phyloP scores from a whole-genome alignment of 2,329 filamentous ascomycete genomes.

The Ophiocordyceps unilateralis region DNA sequence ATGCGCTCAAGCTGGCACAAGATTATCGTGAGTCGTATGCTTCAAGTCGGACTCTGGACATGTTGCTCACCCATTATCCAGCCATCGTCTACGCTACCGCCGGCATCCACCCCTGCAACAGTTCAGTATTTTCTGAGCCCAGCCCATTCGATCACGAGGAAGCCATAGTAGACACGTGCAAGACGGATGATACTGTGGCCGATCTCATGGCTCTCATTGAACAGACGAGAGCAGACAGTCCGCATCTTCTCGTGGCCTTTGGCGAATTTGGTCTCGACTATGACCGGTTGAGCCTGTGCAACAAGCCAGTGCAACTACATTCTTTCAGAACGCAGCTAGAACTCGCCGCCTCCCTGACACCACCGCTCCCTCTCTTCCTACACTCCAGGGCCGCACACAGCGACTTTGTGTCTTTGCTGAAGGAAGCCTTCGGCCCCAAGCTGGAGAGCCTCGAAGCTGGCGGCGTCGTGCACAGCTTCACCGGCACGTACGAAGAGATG shows the following conservation, averaged over 20 bases:
- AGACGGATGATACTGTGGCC: constrained; percentile 31
- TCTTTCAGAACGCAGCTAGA: constrained; percentile 74
- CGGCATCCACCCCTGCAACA: constrained; percentile 85
- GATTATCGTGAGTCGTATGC: constrained; percentile 46
- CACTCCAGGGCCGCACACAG: constrained; percentile 76
- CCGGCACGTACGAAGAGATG: constrained; percentile 76
- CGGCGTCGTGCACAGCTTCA: constrained; percentile 90
- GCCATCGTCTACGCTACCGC: constrained; percentile 77
- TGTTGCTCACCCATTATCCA: neutral
- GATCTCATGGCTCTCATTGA: constrained; percentile 49
- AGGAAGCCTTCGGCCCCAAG: constrained; percentile 33
- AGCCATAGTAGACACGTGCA: constrained; percentile 23
- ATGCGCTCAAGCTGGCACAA: constrained; percentile 56
- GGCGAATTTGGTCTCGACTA: constrained; percentile 96
- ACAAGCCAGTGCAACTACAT: constrained; percentile 62
- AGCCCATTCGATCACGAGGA: constrained; percentile 30
- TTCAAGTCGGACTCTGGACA: neutral
- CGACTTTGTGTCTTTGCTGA: constrained; percentile 65
- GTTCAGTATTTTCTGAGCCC: constrained; percentile 51
- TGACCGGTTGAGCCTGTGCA: constrained; percentile 71
- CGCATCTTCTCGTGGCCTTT: constrained; percentile 49
- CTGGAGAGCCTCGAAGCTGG: constrained; percentile 52
- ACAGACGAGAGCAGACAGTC: constrained; percentile 31
- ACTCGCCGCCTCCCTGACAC: constrained; percentile 48
- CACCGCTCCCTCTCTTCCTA: constrained; percentile 76